These are phyloP conservation scores for Alternaria arborescens DNA, from an alignment of 2,329 filamentous ascomycete genomes.

Conservation along the genomic window DNA sequence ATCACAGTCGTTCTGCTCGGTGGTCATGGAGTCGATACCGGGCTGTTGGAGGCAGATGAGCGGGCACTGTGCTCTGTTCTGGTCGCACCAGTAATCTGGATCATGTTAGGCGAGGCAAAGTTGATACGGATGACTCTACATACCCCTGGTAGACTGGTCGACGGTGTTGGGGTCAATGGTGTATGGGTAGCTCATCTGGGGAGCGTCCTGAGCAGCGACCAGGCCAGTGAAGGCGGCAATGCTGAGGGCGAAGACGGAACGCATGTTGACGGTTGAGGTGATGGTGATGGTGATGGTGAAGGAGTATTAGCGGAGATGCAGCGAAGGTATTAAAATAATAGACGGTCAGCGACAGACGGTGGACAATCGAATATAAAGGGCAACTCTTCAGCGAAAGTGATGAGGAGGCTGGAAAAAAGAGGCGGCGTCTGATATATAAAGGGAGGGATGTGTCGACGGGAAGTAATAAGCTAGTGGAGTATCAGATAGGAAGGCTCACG, in stretches of 20 bases:
- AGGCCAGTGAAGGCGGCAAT: slow-evolving; percentile 61
- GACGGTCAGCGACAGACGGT: slow-evolving; percentile 36
- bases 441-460: slow-evolving; percentile 31
- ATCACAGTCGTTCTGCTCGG: slow-evolving; percentile 72
- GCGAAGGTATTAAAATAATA: slow-evolving; percentile 22
- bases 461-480: slow-evolving; percentile 30
- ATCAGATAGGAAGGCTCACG: slow-evolving; percentile 19
- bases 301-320: slow-evolving; percentile 11
- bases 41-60: slow-evolving; percentile 73
- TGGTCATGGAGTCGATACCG: slow-evolving; percentile 55
- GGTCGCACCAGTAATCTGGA: slow-evolving; percentile 70
- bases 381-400: slow-evolving; percentile 42
- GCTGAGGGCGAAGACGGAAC: slow-evolving; percentile 61
- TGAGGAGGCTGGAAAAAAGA: slow-evolving; percentile 23
- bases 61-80: slow-evolving; percentile 71
- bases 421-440: slow-evolving; percentile 37
- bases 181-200: slow-evolving; percentile 44
- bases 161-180: slow-evolving; percentile 72
- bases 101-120: slow-evolving; percentile 27
- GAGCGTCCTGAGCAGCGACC: slow-evolving; percentile 57
- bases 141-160: slow-evolving; percentile 61
- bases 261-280: slow-evolving; percentile 50
- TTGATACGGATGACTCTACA: slow-evolving; percentile 33
- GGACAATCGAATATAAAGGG: slow-evolving; percentile 10
- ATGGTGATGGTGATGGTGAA: slow-evolving; percentile 2